Percentiles rank a stretch among this genome's conserved stretches.
Evolutionary conservation across 768 basidiomycete genomes (phyloP).

Genomic region (Leccinum broughii): DNA sequence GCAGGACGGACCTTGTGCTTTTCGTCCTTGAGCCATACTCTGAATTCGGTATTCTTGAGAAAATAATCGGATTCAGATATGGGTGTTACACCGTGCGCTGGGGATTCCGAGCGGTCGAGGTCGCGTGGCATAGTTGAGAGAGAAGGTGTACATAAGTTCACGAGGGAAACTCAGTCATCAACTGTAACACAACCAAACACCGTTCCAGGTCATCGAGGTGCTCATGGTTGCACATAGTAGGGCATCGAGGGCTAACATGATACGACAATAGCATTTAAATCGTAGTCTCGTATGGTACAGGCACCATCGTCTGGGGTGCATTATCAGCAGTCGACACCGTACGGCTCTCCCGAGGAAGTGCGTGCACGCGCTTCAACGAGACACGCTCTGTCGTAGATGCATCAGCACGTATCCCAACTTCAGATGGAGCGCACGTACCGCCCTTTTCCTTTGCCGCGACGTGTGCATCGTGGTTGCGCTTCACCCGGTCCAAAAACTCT

Average conservation of each 20-base stretch:
- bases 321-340: conserved; percentile 74
- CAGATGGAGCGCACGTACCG: conserved; percentile 46
- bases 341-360: conserved; percentile 75
- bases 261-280: conserved; percentile 56
- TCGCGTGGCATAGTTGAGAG: too few species aligned
- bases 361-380: conserved; percentile 82
- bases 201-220: too few species aligned
- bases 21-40: conserved; percentile 82
- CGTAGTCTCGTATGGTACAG: conserved; percentile 94
- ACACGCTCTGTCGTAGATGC: conserved; percentile 58
- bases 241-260: conserved; percentile 24
- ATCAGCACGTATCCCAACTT: neutral
- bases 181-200: too few species aligned
- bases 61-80: conserved; percentile 89
- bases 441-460: conserved; percentile 88
- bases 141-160: too few species aligned
- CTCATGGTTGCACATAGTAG: conserved; percentile 24
- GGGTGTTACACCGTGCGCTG: conserved; percentile 41
- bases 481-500: conserved; percentile 96
- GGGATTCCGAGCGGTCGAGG: neutral
- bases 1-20: conserved; percentile 49
- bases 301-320: conserved; percentile 89
- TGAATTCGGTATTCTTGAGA: conserved; percentile 83
- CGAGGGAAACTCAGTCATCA: too few species aligned
- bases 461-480: conserved; percentile 84